Base-by-base conservation (phyloP, 2,329 filamentous ascomycete genomes). In the Calonectria multiphialidica region DNA sequence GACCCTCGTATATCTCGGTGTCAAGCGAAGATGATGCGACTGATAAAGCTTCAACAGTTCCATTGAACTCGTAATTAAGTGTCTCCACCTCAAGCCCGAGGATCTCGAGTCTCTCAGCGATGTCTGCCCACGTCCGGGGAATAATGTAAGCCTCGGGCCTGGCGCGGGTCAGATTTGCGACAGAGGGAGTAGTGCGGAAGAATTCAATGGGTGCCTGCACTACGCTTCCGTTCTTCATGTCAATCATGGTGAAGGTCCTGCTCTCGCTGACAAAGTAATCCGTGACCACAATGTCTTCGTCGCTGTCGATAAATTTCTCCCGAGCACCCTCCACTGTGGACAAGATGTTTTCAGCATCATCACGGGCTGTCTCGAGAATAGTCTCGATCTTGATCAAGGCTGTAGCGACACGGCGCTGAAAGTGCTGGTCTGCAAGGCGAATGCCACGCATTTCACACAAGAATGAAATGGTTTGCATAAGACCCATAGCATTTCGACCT, bases 121-220 rank as follows among this genome's bases (percentile, higher is more conserved):
- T 59, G 35, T 59, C 53, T 9, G 53, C 16, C 53, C 53, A 59
- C 2, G 53, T 59, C 2, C 53, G n/a, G 2, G 53, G 53, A 40
- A 59, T 59, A 12, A 59, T 59, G 53, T 59, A 59, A 6, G 53
- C 53, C 21, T 59, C 53, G 4, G 53, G 53, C 9, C 53, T 16
- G 5, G 33, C 33, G 15, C 53, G 53, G 12, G 53, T 59, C 7
- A 59, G 53, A 33, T 59, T 59, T 10, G 53, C 53, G 13, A 59
- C 21, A 13, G 53, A 59, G 21, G 53, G 53, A 18, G 53, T 59
- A 2, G 53, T 59, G 35, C 53, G 33, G 6, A 40, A 40, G 30
- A 59, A 59, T 25, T 40, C 53, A 59, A 59, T 59, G 21, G 53
- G 53, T 21, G 53, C 53, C 53, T 59, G 53, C 53, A 59, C 53